Base-by-base conservation (phyloP, 208 protist species). In the Wallacemonas sp. region DNA sequence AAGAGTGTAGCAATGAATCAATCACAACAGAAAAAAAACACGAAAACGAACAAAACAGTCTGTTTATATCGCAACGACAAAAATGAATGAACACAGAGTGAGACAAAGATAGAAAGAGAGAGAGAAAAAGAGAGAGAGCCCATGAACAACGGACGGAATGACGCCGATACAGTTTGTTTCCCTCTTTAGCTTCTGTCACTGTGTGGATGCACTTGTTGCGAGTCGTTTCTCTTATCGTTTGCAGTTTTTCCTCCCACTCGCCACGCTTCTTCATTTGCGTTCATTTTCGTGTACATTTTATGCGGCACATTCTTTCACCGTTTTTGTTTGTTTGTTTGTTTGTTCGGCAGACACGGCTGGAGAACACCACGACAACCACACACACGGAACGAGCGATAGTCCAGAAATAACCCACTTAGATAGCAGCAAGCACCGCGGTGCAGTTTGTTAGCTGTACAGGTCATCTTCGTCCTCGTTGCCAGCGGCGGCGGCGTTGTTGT, bases 381-480 rank as follows among this genome's bases (percentile, higher is more conserved):
- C n/a, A n/a, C n/a, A n/a, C n/a, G n/a, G n/a, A n/a, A n/a, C n/a
- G n/a, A n/a, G n/a, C n/a, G n/a, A n/a, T n/a, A n/a, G n/a, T n/a
- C n/a, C n/a, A n/a, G n/a, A n/a, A n/a, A n/a, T n/a, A n/a, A n/a
- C n/a, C n/a, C n/a, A n/a, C n/a, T n/a, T n/a, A n/a, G n/a, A n/a
- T n/a, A n/a, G n/a, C n/a, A n/a, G n/a, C n/a, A n/a, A n/a, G n/a
- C n/a, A n/a, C n/a, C n/a, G n/a, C n/a, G n/a, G n/a, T n/a, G n/a
- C n/a, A n/a, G n/a, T n/a, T n/a, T n/a, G n/a, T n/a, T 71, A 80
- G 48, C 65, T 82, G 74, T 88, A 85, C 43, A 83, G 76, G 68
- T 81, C 76, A 57, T 79, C 76, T 27, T 84, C 76, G n/a, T 85
- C 83, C 3, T 70, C 74, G 8, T 68, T 56, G 43, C 46, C 63